Percentiles rank a stretch among this genome's conserved stretches.
phyloP scores from a whole-genome alignment of 2,329 filamentous ascomycete genomes.

The Aspergillus terreus region DNA sequence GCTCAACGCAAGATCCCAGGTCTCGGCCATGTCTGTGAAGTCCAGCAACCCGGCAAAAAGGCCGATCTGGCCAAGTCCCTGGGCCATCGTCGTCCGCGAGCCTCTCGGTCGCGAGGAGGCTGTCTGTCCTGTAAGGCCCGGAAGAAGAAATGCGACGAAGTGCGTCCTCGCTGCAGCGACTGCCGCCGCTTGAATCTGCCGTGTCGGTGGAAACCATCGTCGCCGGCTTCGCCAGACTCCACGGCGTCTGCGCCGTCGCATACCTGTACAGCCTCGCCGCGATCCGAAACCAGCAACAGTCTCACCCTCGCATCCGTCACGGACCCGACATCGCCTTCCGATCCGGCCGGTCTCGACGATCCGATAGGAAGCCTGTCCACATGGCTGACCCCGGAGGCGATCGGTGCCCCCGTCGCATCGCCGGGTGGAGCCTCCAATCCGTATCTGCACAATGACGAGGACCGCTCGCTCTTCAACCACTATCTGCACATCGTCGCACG shows the following conservation, averaged over 20 bases:
- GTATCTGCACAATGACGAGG: slow-evolving; percentile 21
- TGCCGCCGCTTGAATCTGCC: slow-evolving; percentile 23
- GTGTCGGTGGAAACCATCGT: slow-evolving; percentile 15
- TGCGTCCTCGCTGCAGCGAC: slow-evolving; percentile 21
- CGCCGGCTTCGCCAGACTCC: slow-evolving; percentile 2
- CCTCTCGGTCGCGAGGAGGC: slow-evolving; percentile 23
- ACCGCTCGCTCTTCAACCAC: slow-evolving; percentile 27
- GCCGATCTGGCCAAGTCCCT: background rate
- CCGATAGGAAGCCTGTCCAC: slow-evolving; percentile 13
- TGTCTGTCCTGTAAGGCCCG: slow-evolving; percentile 25
- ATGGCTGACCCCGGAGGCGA: slow-evolving; percentile 8
- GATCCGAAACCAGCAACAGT: slow-evolving; percentile 5
- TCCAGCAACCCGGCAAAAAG: slow-evolving; percentile 11
- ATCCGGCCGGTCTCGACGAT: slow-evolving; percentile 9
- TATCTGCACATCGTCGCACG: slow-evolving; percentile 25
- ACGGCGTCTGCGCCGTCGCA: slow-evolving; percentile 1
- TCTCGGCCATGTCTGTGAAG: slow-evolving; percentile 21
- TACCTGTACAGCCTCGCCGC: background rate
- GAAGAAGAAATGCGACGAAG: slow-evolving; percentile 26
- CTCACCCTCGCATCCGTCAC: slow-evolving; percentile 1
- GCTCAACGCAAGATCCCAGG: slow-evolving; percentile 8
- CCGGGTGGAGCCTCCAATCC: slow-evolving; percentile 17
- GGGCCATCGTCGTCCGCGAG: slow-evolving; percentile 16
- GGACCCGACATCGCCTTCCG: slow-evolving; percentile 7
- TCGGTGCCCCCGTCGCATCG: slow-evolving; percentile 6